phyloP scores from a whole-genome alignment of 2,329 filamentous ascomycete species.

The Trichoderma arundinaceum region DNA sequence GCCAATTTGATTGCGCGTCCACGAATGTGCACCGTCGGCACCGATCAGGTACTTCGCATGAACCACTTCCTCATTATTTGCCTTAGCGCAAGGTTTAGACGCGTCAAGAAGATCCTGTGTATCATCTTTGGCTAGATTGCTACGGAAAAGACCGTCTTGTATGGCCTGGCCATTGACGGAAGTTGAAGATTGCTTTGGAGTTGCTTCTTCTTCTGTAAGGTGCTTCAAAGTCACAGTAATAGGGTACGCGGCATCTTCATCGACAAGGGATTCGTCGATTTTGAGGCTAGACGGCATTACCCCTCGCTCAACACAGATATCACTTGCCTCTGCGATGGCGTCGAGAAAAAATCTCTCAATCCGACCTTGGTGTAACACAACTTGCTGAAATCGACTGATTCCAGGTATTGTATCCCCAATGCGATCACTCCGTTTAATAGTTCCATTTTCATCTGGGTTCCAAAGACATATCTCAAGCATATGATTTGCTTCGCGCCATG shows the following conservation, averaged over 20 bases:
- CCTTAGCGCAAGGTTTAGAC: neutral
- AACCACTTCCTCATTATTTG: constrained; percentile 6
- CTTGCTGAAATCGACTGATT: constrained; percentile 18
- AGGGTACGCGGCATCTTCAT: neutral
- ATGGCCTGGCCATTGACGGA: neutral
- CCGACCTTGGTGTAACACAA: constrained; percentile 32
- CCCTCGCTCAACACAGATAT: constrained; percentile 4
- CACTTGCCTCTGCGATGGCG: constrained; percentile 6
- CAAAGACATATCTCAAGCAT: constrained; percentile 15
- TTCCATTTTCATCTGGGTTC: constrained; percentile 4
- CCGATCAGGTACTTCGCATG: constrained; percentile 33
- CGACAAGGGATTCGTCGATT: neutral
- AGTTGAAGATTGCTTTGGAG: constrained; percentile 8
- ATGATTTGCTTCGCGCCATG: constrained; percentile 10
- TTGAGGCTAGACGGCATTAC: constrained; percentile 11
- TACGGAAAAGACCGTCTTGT: constrained; percentile 11
- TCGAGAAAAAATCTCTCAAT: constrained; percentile 31
- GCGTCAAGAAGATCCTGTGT: constrained; percentile 10
- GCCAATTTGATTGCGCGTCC: constrained; percentile 37
- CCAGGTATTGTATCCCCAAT: constrained; percentile 9
- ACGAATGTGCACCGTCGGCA: constrained; percentile 39
- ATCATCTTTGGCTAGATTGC: constrained; percentile 24
- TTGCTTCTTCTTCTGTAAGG: constrained; percentile 5
- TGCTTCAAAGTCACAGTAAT: constrained; percentile 1
- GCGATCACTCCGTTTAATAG: neutral